These are phyloP conservation scores for Pythium pyrilobum DNA, from an alignment of 352 stramenopile genomes.

Conservation along the genomic window DNA sequence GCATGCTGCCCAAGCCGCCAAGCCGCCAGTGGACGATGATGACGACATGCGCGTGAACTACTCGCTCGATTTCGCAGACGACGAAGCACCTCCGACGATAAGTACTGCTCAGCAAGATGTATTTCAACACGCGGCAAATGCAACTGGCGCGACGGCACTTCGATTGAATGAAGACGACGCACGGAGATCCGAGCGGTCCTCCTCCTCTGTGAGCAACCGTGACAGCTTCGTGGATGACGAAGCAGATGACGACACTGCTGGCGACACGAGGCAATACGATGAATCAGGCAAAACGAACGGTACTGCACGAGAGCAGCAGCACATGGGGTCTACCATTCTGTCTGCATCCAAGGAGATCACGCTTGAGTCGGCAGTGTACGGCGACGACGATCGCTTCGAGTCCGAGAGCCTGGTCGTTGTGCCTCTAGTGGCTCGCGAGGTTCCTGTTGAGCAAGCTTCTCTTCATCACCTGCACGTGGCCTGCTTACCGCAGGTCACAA, in stretches of 20 bases:
- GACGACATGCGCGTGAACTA: conserved; percentile 48
- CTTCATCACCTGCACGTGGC: no score
- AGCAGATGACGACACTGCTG: background rate
- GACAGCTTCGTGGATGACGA: conserved; percentile 13
- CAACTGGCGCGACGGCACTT: no score
- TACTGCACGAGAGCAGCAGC: background rate
- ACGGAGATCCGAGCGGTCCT: background rate
- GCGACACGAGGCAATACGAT: background rate
- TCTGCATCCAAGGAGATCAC: no score
- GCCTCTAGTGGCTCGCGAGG: no score
- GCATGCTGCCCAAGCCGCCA: no score
- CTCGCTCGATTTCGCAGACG: conserved; percentile 70
- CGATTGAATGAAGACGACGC: background rate
- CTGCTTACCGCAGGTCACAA: no score
- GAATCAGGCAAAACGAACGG: background rate
- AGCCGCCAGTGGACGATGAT: no score
- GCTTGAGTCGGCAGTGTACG: conserved; percentile 4
- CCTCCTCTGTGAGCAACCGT: background rate
- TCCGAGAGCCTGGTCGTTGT: conserved; percentile 4
- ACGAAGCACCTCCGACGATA: conserved; percentile 13
- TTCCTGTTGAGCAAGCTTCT: no score
- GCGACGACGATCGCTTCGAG: conserved; percentile 7
- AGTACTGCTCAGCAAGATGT: no score
- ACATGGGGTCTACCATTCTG: no score
- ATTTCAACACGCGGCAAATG: no score